Conservation (phyloP, 2,329 filamentous ascomycete species). For the Scedosporium dehoogii region DNA sequence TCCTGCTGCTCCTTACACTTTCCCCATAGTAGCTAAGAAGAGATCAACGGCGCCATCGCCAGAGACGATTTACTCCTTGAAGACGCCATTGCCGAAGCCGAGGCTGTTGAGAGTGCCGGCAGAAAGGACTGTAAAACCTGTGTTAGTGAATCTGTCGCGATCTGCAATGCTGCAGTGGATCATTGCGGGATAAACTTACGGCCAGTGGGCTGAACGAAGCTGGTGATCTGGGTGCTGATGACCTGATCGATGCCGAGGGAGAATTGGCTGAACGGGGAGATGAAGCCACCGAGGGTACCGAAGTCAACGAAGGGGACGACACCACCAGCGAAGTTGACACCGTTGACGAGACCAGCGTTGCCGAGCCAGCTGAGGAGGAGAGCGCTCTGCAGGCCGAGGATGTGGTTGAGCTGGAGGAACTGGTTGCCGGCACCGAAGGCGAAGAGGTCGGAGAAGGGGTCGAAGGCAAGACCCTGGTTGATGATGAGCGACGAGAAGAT, state of each 20-base stretch:
- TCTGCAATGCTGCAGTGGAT: too few relatives aligned
- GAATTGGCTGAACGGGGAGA: constrained; percentile 19
- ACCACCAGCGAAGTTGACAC: constrained; percentile 14
- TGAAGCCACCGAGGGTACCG: constrained; percentile 1
- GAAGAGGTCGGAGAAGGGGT: constrained; percentile 36
- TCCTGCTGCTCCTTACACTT: neutral
- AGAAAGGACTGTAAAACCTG: neutral
- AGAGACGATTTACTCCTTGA: neutral
- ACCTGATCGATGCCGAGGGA: constrained; percentile 14
- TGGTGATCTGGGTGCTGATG: constrained; percentile 17
- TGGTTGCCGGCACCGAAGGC: constrained; percentile 31
- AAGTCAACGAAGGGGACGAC: constrained; percentile 7
- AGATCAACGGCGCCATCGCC: neutral
- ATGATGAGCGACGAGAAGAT: constrained; percentile 26
- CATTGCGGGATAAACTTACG: neutral
- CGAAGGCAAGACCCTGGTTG: constrained; percentile 21
- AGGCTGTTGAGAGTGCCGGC: neutral
- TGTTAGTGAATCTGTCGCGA: neutral
- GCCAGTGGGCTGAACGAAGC: constrained; percentile 14
- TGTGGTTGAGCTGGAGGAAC: constrained; percentile 28
- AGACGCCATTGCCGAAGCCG: neutral
- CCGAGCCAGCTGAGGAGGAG: constrained; percentile 25
- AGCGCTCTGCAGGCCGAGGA: constrained; percentile 31
- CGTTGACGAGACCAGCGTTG: constrained; percentile 20
- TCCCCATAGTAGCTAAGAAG: neutral